Percentiles rank a stretch among this genome's conserved stretches.
Conservation (phyloP, 495 filamentous ascomycete genomes). For the Penicillium bialowiezense region DNA sequence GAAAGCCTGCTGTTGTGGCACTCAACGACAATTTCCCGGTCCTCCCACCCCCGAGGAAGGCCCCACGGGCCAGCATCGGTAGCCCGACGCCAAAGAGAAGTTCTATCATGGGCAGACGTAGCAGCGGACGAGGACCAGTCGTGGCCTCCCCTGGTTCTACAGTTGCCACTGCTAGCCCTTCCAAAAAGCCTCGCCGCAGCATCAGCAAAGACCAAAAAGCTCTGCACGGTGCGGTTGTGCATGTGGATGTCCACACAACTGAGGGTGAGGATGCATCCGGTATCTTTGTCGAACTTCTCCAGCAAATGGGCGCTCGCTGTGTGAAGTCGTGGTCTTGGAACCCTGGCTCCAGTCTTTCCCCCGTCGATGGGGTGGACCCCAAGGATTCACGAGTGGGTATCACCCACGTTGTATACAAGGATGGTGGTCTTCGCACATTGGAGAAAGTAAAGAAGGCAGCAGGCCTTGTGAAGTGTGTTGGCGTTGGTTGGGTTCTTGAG, state of each 20-base stretch:
- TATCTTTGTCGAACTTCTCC: slow-evolving; percentile 78
- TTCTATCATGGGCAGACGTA: slow-evolving; percentile 14
- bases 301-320: slow-evolving; percentile 81
- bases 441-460: slow-evolving; percentile 78
- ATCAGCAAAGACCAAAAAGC: slow-evolving; percentile 20
- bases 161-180: slow-evolving; percentile 25
- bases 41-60: slow-evolving; percentile 26
- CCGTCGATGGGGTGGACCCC: slow-evolving; percentile 28
- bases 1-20: slow-evolving; percentile 23
- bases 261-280: slow-evolving; percentile 84
- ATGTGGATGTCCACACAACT: slow-evolving; percentile 87
- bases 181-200: slow-evolving; percentile 30
- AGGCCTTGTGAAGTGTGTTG: slow-evolving; percentile 78
- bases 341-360: slow-evolving; percentile 45
- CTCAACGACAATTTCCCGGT: slow-evolving; percentile 12
- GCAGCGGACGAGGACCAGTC: slow-evolving; percentile 4
- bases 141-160: slow-evolving; percentile 13
- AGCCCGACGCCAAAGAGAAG: slow-evolving; percentile 24
- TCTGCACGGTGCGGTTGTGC: slow-evolving; percentile 75
- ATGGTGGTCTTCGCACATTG: slow-evolving; percentile 80
- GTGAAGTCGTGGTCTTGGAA: slow-evolving; percentile 87
- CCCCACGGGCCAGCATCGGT: slow-evolving; percentile 12
- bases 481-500: slow-evolving; percentile 86
- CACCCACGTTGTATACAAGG: slow-evolving; percentile 95
- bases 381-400: slow-evolving; percentile 66